phyloP scores from a whole-genome alignment of 306 rosid species.

The Oxytropis ochrocephala region DNA sequence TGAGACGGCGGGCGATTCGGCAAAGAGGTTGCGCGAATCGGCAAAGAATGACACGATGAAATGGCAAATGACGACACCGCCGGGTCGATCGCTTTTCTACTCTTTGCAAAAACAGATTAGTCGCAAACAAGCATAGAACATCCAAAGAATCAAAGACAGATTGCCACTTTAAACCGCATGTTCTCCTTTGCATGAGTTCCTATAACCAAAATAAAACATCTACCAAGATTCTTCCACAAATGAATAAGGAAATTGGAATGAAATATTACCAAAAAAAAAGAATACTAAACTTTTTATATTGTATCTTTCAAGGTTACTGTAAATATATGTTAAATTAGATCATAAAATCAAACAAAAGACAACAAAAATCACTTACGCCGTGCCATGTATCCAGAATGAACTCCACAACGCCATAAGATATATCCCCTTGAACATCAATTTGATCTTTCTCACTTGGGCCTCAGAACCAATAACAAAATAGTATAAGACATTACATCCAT shows the following conservation, averaged over 20 bases:
- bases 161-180: not conserved
- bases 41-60: too few species aligned
- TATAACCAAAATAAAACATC: too few species aligned
- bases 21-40: too few species aligned
- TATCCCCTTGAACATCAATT: slow-evolving; percentile 98
- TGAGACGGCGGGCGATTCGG: too few species aligned
- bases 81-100: too few species aligned
- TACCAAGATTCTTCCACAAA: not conserved
- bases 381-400: slow-evolving; percentile 91
- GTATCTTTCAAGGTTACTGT: not conserved
- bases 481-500: too few species aligned
- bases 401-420: slow-evolving; percentile 84
- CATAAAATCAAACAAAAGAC: not conserved
- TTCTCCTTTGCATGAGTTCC: too few species aligned
- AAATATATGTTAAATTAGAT: not conserved
- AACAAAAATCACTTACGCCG: slow-evolving; percentile 52
- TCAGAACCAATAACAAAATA: too few species aligned
- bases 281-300: not conserved
- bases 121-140: too few species aligned
- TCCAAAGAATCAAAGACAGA: not conserved
- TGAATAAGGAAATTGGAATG: not conserved
- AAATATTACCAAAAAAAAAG: not conserved
- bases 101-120: too few species aligned
- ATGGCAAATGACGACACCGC: too few species aligned
- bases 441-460: too few species aligned